Evolutionary conservation across 176 grass and related monocot species (phyloP).

Genomic region (Paspalum vaginatum): DNA sequence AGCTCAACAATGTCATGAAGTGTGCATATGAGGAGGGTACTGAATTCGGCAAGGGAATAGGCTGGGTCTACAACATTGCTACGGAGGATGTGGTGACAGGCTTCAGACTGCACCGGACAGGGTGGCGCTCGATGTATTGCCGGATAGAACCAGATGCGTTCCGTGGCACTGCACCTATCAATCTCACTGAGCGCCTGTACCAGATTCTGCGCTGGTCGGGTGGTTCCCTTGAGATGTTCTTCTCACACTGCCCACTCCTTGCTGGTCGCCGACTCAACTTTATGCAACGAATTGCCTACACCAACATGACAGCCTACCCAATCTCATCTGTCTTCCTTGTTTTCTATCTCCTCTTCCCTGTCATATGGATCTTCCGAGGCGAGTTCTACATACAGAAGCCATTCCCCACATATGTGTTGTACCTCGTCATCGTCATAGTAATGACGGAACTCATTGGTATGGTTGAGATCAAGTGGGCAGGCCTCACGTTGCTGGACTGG

Average conservation of each 20-base stretch:
- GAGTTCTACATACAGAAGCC: slow-evolving; percentile 63
- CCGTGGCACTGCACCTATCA: slow-evolving; percentile 51
- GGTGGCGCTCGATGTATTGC: slow-evolving; percentile 60
- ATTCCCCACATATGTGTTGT: slow-evolving; percentile 51
- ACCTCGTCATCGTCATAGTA: slow-evolving; percentile 46
- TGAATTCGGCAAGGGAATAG: slow-evolving; percentile 46
- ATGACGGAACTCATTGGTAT: slow-evolving; percentile 48
- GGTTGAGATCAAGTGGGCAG: slow-evolving; percentile 55
- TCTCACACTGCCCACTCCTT: slow-evolving; percentile 52
- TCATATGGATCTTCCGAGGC: slow-evolving; percentile 58
- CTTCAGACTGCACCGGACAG: slow-evolving; percentile 47
- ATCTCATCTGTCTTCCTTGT: slow-evolving; percentile 49
- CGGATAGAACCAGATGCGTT: slow-evolving; percentile 60
- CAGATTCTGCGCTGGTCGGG: slow-evolving; percentile 60
- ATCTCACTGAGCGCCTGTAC: slow-evolving; percentile 58
- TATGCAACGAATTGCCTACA: slow-evolving; percentile 53
- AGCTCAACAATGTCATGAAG: slow-evolving; percentile 39
- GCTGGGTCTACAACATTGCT: slow-evolving; percentile 64
- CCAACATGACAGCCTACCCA: slow-evolving; percentile 64
- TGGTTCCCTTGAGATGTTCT: slow-evolving; percentile 60
- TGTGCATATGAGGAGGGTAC: slow-evolving; percentile 48
- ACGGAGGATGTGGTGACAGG: slow-evolving; percentile 57
- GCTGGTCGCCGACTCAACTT: slow-evolving; percentile 37
- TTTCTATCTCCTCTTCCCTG: slow-evolving; percentile 53
- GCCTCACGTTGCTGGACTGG: slow-evolving; percentile 51